Percentiles rank a stretch among this genome's conserved stretches.
Evolutionary conservation across 1,139 yeast genomes (phyloP).

Genomic region (Cylindricascospora bacillispora): DNA sequence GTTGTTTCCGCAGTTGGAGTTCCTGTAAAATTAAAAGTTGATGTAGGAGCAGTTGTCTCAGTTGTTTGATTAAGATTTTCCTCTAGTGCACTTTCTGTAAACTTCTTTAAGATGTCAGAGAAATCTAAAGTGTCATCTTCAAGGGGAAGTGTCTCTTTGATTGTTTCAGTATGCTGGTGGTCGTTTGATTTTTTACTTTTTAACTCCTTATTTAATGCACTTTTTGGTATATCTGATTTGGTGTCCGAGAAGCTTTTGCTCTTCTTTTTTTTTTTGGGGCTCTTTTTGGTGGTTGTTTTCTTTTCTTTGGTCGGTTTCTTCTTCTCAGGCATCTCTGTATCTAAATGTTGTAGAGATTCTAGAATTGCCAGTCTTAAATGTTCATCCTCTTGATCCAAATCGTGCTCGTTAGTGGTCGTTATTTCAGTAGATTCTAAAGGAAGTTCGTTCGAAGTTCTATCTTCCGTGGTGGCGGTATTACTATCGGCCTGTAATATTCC

Average conservation of each 20-base stretch:
- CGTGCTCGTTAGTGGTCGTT: slow-evolving; percentile 9
- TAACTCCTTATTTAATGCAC: slow-evolving; percentile 5
- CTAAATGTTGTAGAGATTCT: slow-evolving; percentile 19
- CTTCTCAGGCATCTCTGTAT: slow-evolving; percentile 6
- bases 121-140: slow-evolving; percentile 4
- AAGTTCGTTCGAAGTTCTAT: background rate
- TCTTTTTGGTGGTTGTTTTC: slow-evolving; percentile 2
- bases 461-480: too few relatives aligned
- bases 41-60: background rate
- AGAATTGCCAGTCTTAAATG: slow-evolving; percentile 23
- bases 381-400: slow-evolving; percentile 24
- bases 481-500: slow-evolving; percentile 17
- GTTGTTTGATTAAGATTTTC: slow-evolving; percentile 1
- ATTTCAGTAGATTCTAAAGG: background rate
- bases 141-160: too few relatives aligned
- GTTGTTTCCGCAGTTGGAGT: too few relatives aligned
- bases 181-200: slow-evolving; percentile 1
- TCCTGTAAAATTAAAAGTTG: too few relatives aligned
- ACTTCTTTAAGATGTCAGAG: background rate
- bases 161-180: too few relatives aligned
- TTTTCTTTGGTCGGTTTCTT: slow-evolving; percentile 10
- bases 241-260: slow-evolving; percentile 3
- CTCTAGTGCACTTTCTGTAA: too few relatives aligned
- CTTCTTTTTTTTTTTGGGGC: slow-evolving; percentile 4
- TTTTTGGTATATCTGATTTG: slow-evolving; percentile 2